These are phyloP conservation scores for Pouteria glomerata DNA, from an alignment of 148 eudicot species.

Conservation along the genomic window DNA sequence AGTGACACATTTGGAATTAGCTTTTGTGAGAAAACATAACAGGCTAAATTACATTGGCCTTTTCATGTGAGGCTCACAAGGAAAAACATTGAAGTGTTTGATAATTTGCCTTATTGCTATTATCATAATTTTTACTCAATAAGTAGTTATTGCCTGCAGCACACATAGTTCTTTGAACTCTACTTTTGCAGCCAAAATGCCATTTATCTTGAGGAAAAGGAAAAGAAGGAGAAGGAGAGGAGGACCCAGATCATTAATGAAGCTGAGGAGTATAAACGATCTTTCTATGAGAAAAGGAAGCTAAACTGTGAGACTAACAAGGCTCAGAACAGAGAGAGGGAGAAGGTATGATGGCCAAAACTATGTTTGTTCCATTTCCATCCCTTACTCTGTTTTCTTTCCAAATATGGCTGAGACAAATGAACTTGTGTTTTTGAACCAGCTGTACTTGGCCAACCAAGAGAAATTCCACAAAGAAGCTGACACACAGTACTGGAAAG, in stretches of 20 bases:
- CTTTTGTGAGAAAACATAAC: not conserved
- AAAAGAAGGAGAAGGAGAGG: constrained; percentile 69
- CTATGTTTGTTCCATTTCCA: not conserved
- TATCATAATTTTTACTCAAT: not conserved
- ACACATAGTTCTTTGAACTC: not conserved
- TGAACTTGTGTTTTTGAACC: not conserved
- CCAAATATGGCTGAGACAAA: not conserved
- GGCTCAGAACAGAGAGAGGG: constrained; percentile 65
- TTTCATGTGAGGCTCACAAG: not conserved
- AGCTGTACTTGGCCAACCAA: constrained; percentile 44
- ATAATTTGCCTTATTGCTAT: not conserved
- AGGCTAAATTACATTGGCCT: not conserved
- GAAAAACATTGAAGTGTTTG: not conserved
- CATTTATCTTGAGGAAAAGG: constrained; percentile 71
- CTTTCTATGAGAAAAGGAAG: constrained; percentile 62
- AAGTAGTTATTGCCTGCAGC: not conserved
- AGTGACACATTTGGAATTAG: not conserved
- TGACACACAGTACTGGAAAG: constrained; percentile 49
- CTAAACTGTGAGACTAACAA: constrained; percentile 46
- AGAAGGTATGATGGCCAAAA: constrained; percentile 44
- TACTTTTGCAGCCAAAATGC: constrained; percentile 54
- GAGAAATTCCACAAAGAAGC: constrained; percentile 61
- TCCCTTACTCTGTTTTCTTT: not conserved
- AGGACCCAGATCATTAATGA: constrained; percentile 60
- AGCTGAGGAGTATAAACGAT: constrained; percentile 65